A percentile compares a stretch with the other conserved stretches of the same genome.
Conservation (phyloP, 2,329 filamentous ascomycete species). For the Pestalotiopsis sp. region DNA sequence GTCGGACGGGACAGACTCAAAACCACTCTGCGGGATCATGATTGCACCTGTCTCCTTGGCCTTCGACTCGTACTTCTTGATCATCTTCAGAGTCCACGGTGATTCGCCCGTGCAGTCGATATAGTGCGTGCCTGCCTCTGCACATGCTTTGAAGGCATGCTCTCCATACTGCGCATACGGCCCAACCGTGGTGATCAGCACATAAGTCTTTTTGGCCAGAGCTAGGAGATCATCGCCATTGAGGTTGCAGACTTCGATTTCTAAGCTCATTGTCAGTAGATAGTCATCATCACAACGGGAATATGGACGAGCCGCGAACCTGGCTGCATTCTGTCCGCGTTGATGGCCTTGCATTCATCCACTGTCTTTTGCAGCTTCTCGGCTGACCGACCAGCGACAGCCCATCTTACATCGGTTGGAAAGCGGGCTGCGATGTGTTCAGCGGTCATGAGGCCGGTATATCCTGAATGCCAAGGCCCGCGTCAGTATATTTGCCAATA, state of each 20-base stretch:
- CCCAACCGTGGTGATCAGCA: conserved; percentile 60
- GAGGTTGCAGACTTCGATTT: conserved; percentile 53
- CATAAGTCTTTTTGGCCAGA: conserved; percentile 55
- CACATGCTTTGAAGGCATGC: conserved; percentile 60
- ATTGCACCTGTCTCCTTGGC: conserved; percentile 57
- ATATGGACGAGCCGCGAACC: conserved; percentile 46
- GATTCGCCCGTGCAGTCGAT: conserved; percentile 63
- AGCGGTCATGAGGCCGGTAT: conserved; percentile 30
- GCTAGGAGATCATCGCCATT: conserved; percentile 44
- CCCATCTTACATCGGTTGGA: conserved; percentile 31
- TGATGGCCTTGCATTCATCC: conserved; percentile 64
- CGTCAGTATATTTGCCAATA: conserved; percentile 8
- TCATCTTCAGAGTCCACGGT: conserved; percentile 60
- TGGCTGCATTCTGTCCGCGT: conserved; percentile 69
- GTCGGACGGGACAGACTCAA: conserved; percentile 65
- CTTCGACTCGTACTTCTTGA: conserved; percentile 54
- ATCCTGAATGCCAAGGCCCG: conserved; percentile 20
- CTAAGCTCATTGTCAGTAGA: conserved; percentile 29
- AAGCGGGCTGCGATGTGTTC: conserved; percentile 30
- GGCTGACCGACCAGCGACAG: conserved; percentile 32
- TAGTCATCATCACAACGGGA: background rate
- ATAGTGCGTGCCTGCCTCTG: conserved; percentile 64
- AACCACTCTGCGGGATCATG: conserved; percentile 60
- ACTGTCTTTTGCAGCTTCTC: conserved; percentile 66
- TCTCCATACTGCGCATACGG: conserved; percentile 60